Conservation (phyloP, 441 rosid genomes). For the Erodium texanum region DNA sequence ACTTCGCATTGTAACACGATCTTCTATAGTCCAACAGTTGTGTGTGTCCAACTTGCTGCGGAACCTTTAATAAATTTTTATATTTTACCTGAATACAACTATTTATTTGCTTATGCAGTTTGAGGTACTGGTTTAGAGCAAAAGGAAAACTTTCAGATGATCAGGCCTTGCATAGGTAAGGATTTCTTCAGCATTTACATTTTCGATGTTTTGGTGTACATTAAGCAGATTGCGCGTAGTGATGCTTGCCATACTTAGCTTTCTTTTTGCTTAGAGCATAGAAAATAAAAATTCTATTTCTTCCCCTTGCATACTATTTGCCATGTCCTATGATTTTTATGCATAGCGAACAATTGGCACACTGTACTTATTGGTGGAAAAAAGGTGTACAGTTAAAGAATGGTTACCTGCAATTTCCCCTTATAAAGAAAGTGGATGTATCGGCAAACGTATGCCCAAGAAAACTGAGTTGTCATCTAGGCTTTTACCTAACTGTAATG, state of each 20-base stretch:
- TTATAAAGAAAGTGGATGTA: too few relatives aligned
- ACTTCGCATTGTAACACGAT: slow-evolving; percentile 11
- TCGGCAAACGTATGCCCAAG: too few relatives aligned
- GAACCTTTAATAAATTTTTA: too few relatives aligned
- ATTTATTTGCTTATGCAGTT: slow-evolving; percentile 35
- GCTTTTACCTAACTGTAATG: background rate
- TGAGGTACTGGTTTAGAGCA: slow-evolving; percentile 91
- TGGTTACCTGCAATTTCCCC: too few relatives aligned
- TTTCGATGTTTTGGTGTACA: background rate
- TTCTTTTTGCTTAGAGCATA: background rate
- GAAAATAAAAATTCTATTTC: background rate
- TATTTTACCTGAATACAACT: slow-evolving; percentile 14
- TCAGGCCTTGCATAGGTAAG: slow-evolving; percentile 87
- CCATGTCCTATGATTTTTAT: background rate
- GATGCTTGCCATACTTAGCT: background rate
- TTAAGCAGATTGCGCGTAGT: background rate
- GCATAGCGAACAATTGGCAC: background rate
- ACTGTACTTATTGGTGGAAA: too few relatives aligned
- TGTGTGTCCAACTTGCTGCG: background rate
- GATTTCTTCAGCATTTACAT: slow-evolving; percentile 7
- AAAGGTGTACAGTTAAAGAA: too few relatives aligned
- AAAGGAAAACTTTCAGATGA: slow-evolving; percentile 92
- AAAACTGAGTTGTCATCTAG: too few relatives aligned
- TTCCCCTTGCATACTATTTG: background rate
- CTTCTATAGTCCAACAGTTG: background rate